These are phyloP conservation scores for Exophiala xenobiotica DNA, from an alignment of 2,329 filamentous ascomycete species.

Conservation along the genomic window DNA sequence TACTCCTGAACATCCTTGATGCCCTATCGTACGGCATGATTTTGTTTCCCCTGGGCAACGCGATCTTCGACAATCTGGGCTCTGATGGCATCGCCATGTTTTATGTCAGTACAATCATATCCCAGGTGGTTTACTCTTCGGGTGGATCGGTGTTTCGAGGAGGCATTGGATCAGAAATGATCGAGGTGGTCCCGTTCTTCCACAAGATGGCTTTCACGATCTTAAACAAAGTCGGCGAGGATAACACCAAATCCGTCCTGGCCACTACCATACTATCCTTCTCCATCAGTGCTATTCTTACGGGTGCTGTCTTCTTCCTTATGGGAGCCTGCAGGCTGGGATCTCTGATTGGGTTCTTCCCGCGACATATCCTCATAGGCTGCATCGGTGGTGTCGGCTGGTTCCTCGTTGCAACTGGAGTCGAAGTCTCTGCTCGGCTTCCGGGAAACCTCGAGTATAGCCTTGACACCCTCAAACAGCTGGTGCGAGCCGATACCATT, in stretches of 20 bases:
- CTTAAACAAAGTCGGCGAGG: conserved; percentile 71
- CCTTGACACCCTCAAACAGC: conserved; percentile 69
- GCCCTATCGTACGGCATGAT: conserved; percentile 97
- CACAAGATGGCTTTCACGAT: conserved; percentile 97
- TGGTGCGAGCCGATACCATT: conserved; percentile 72
- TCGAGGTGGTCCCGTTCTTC: conserved; percentile 97
- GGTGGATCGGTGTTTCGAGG: conserved; percentile 85
- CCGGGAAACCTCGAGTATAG: conserved; percentile 84
- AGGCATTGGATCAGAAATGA: conserved; percentile 93
- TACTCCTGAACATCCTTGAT: conserved; percentile 90
- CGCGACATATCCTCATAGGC: conserved; percentile 90
- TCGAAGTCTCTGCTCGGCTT: conserved; percentile 88
- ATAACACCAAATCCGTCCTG: conserved; percentile 80
- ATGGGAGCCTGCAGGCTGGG: conserved; percentile 87
- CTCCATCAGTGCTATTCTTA: conserved; percentile 84
- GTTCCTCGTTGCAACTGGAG: conserved; percentile 86
- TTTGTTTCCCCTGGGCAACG: conserved; percentile 84
- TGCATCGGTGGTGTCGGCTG: conserved; percentile 97
- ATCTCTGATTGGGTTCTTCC: conserved; percentile 94
- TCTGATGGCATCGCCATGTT: conserved; percentile 97
- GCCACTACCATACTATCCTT: conserved; percentile 93
- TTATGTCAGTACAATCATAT: conserved; percentile 94
- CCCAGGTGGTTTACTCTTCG: conserved; percentile 83
- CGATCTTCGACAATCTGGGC: conserved; percentile 80
- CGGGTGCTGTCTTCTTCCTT: conserved; percentile 84